These are phyloP conservation scores for Wallacemonas sp. DNA, from an alignment of 208 protist species.

Conservation along the genomic window DNA sequence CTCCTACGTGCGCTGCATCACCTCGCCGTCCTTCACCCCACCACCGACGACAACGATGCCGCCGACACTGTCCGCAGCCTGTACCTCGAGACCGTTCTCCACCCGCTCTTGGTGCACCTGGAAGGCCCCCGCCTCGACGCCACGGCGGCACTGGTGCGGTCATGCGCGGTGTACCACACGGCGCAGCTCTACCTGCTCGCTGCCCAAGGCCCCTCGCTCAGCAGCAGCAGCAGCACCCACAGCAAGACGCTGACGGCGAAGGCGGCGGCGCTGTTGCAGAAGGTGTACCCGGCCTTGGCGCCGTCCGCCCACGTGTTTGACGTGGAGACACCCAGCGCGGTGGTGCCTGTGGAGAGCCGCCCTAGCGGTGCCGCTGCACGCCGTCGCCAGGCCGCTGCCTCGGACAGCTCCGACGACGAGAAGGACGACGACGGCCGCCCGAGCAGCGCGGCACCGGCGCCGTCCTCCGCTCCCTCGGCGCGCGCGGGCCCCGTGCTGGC, in stretches of 20 bases:
- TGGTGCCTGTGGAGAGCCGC: neutral
- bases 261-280: conserved; percentile 7
- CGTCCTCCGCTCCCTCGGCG: neutral
- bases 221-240: no score
- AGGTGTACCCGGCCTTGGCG: neutral
- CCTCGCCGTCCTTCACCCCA: conserved; percentile 28
- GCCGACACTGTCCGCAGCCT: conserved; percentile 7
- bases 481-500: neutral
- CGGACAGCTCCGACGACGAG: conserved; percentile 13
- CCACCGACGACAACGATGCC: no score
- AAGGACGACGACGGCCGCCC: conserved; percentile 18
- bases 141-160: conserved; percentile 14
- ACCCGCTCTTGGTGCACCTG: conserved; percentile 18
- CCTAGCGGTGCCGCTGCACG: neutral
- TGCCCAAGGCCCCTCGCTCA: no score
- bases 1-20: conserved; percentile 33
- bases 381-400: neutral
- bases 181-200: conserved; percentile 40
- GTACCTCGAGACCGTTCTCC: conserved; percentile 26
- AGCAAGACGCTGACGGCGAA: conserved; percentile 5
- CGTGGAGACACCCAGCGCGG: neutral
- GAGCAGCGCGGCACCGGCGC: no score
- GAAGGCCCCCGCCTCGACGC: conserved; percentile 16
- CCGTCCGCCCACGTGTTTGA: neutral
- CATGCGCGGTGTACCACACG: conserved; percentile 39